phyloP scores from a whole-genome alignment of 371 early-diverging fungal genomes.

The Mortierella sp. region DNA sequence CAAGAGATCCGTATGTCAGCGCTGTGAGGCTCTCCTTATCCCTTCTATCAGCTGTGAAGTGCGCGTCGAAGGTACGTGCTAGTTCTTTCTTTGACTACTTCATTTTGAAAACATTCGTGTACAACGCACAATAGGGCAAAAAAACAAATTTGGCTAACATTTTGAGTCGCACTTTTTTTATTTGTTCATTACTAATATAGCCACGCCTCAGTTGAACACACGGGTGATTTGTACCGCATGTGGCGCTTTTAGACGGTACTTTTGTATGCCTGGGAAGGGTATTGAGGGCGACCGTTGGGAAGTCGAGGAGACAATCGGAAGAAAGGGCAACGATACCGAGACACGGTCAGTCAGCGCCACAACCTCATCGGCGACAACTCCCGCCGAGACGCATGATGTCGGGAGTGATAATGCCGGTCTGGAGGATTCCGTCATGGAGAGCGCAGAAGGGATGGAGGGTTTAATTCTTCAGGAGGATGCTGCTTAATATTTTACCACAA shows the following conservation, averaged over 20 bases:
- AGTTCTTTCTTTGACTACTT: no score
- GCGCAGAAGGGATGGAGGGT: not conserved
- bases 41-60: slow-evolving; percentile 45
- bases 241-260: slow-evolving; percentile 50
- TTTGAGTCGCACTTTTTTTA: not conserved
- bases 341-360: not conserved
- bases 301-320: not conserved
- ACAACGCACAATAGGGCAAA: not conserved
- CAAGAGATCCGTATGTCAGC: slow-evolving; percentile 38
- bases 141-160: not conserved
- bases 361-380: not conserved
- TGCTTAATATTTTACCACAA: not conserved
- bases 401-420: not conserved
- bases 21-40: slow-evolving; percentile 49
- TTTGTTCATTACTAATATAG: slow-evolving; percentile 10
- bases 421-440: slow-evolving; percentile 8
- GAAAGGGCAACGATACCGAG: not conserved
- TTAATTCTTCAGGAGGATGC: not conserved
- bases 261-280: slow-evolving; percentile 49
- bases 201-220: slow-evolving; percentile 45
- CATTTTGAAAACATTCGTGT: not conserved
- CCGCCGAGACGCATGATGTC: not conserved
- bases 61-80: slow-evolving; percentile 35
- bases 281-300: slow-evolving; percentile 34
- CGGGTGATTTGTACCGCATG: slow-evolving; percentile 41